Evolutionary conservation across 139 green algal species (phyloP).

Genomic region (Trebouxia sp.): DNA sequence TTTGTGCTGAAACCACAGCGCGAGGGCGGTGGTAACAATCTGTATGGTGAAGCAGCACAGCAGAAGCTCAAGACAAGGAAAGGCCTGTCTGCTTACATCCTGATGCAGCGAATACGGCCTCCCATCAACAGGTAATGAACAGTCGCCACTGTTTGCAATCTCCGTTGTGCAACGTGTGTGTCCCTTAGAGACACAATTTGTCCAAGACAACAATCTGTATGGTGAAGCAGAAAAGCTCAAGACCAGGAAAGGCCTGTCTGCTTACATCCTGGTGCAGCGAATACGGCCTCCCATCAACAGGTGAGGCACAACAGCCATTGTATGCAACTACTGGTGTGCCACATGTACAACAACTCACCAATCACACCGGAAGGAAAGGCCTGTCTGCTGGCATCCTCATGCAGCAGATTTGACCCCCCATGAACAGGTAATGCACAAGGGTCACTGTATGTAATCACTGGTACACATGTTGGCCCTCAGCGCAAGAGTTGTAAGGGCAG

Average conservation of each 20-base stretch:
- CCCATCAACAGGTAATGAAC: slow-evolving; percentile 49
- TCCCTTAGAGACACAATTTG: background rate
- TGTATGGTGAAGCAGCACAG: slow-evolving; percentile 75
- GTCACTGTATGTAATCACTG: too few relatives aligned
- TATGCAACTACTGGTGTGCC: too few relatives aligned
- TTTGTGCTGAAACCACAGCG: slow-evolving; percentile 96
- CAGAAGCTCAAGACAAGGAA: slow-evolving; percentile 53
- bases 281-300: slow-evolving; percentile 80
- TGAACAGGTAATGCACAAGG: too few relatives aligned
- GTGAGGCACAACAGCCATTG: background rate
- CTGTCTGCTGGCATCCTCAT: too few relatives aligned
- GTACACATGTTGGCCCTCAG: too few relatives aligned
- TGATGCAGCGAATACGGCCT: slow-evolving; percentile 96
- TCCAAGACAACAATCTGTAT: slow-evolving; percentile 99
- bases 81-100: slow-evolving; percentile 85
- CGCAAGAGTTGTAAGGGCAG: too few relatives aligned
- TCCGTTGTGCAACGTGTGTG: background rate
- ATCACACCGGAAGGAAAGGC: too few relatives aligned
- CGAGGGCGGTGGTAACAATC: slow-evolving; percentile 97
- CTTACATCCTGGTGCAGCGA: slow-evolving; percentile 97
- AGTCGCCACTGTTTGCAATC: background rate
- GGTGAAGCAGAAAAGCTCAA: slow-evolving; percentile 64
- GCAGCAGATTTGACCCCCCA: too few relatives aligned
- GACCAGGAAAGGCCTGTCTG: slow-evolving; percentile 57
- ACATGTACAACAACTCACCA: too few relatives aligned